These are phyloP conservation scores for Candida endomychidarum DNA, from an alignment of 805 yeast species.

Conservation along the genomic window DNA sequence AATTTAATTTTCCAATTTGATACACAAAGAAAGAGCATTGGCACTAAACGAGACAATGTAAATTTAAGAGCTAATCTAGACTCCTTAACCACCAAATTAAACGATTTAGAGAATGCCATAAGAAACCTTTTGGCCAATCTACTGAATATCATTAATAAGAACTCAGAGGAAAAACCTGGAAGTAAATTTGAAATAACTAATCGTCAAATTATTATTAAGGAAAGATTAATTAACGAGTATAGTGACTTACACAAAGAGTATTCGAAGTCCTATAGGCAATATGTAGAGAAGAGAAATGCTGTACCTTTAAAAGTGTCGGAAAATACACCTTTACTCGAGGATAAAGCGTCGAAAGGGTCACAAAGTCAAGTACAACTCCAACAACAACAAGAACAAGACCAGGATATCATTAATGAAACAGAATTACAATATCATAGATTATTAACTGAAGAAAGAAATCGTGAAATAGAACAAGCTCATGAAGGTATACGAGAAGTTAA, in stretches of 20 bases:
- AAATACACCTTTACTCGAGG: conserved; percentile 39
- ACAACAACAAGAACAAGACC: conserved; percentile 33
- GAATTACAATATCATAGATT: conserved; percentile 63
- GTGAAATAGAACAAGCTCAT: conserved; percentile 69
- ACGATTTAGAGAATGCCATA: conserved; percentile 32
- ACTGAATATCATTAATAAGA: conserved; percentile 26
- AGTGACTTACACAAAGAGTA: conserved; percentile 42
- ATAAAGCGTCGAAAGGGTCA: conserved; percentile 20
- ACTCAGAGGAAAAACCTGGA: conserved; percentile 21
- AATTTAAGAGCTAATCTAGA: conserved; percentile 38
- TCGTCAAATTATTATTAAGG: conserved; percentile 44
- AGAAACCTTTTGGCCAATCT: conserved; percentile 29
- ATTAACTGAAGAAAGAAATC: conserved; percentile 68
- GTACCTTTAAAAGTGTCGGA: conserved; percentile 31
- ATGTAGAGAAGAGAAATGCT: conserved; percentile 46
- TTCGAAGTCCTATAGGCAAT: conserved; percentile 27
- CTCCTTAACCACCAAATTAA: conserved; percentile 29
- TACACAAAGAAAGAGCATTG: conserved; percentile 48
- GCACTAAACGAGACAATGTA: conserved; percentile 49
- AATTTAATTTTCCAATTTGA: conserved; percentile 51
- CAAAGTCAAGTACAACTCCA: conserved; percentile 25
- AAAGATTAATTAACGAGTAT: conserved; percentile 58
- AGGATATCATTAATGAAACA: conserved; percentile 43
- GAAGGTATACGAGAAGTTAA: conserved; percentile 84
- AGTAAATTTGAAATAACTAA: conserved; percentile 32